Percentiles rank a stretch among this genome's conserved stretches.
phyloP scores from a whole-genome alignment of 495 filamentous ascomycete genomes.

The Aspergillus panamensis region DNA sequence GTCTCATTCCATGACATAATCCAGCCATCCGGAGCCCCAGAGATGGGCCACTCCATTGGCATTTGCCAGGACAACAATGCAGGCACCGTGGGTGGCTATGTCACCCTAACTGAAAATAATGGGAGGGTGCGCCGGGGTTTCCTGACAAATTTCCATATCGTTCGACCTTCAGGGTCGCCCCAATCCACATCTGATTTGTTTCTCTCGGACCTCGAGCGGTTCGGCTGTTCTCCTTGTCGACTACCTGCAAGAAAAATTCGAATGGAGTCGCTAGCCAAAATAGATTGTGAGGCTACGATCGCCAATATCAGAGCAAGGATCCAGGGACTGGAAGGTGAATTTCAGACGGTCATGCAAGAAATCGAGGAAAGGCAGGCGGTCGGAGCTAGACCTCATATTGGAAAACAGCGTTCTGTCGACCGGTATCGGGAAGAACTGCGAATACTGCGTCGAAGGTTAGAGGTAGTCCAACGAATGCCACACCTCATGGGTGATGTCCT shows the following conservation, averaged over 20 bases:
- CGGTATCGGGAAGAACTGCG: background rate
- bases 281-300: background rate
- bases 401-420: background rate
- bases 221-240: background rate
- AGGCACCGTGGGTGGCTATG: background rate
- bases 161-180: background rate
- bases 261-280: background rate
- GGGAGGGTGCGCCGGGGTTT: background rate
- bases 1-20: background rate
- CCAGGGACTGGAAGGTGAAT: background rate
- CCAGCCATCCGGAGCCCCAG: background rate
- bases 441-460: background rate
- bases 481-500: background rate
- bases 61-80: background rate
- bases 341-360: background rate
- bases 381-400: background rate
- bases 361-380: background rate
- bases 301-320: background rate
- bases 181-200: background rate
- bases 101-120: background rate
- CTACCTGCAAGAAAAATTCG: background rate
- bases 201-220: background rate
- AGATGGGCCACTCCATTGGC: background rate
- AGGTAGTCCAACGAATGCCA: background rate
- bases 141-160: background rate